phyloP scores from a whole-genome alignment of 1,284 basidiomycete species.

The Cutaneotrichosporon spelunceum region DNA sequence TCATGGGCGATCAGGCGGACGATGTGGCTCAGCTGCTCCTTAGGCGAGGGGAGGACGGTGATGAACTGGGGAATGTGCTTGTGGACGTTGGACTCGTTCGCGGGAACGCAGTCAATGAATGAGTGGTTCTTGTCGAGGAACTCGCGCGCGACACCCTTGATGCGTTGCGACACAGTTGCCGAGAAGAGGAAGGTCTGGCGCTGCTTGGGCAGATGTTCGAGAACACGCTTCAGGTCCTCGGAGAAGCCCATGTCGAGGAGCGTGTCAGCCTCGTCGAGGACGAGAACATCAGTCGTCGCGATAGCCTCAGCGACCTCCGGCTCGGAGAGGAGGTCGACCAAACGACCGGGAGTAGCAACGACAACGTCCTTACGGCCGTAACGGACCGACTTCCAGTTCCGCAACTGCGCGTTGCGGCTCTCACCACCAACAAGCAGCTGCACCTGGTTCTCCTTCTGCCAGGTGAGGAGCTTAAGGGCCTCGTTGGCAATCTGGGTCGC shows the following conservation, averaged over 20 bases:
- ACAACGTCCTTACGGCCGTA: constrained; percentile 73
- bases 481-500: constrained; percentile 92
- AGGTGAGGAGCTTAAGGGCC: constrained; percentile 64
- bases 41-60: constrained; percentile 66
- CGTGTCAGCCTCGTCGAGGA: constrained; percentile 94
- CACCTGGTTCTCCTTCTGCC: constrained; percentile 67
- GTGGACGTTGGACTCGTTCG: constrained; percentile 64
- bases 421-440: constrained; percentile 78
- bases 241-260: constrained; percentile 96
- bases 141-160: constrained; percentile 55
- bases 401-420: constrained; percentile 51
- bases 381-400: constrained; percentile 68
- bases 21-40: constrained; percentile 74
- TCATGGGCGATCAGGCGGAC: constrained; percentile 83
- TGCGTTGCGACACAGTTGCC: constrained; percentile 64
- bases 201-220: constrained; percentile 63
- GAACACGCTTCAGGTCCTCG: constrained; percentile 77
- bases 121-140: constrained; percentile 63
- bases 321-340: constrained; percentile 74
- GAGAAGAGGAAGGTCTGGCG: constrained; percentile 94
- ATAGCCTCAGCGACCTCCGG: constrained; percentile 60
- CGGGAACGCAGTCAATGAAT: constrained; percentile 60
- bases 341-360: constrained; percentile 87
- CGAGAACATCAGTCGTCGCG: constrained; percentile 61
- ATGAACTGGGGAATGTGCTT: constrained; percentile 77